Evolutionary conservation across 164 flowering plant species (phyloP), one percentile per base, ranked within the genome.

Genomic region (Magnolia officinalis): DNA sequence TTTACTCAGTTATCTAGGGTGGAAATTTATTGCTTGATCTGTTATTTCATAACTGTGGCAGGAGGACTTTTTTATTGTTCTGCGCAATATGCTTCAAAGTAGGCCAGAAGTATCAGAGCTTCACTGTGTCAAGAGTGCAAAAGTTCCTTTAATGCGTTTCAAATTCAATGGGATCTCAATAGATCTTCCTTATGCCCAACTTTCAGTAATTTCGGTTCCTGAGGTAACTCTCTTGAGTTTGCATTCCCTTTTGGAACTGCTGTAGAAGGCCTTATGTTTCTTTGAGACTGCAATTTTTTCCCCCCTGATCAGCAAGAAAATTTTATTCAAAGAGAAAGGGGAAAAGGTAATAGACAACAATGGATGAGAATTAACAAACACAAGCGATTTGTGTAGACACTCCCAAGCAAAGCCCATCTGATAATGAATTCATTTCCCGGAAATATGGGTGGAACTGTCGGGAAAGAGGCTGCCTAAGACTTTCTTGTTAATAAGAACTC

Each of bases 51-150:
- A 16, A 65, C 10, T 49, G 8, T 81, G 78, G 13, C 84, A 88
- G 91, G 88, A 86, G 74, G 93, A 88, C 61, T 90, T 90, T 76
- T 90, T 88, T 73, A 66, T 85, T 79, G 88, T 85, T 80, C 83
- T 90, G 74, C 81, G 74, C 69, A 82, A 85, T 79, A 86, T 88
- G 83, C 91, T 90, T 78, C 79, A 84, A 72, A 84, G 79, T 50
- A 80, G 82, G 70, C 77, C 70, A 6, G 91, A 87, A 74, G 82
- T 88, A 16, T 80, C 87, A 61, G 90, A 88, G 16, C 75, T 90
- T 23, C 81, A 78, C 63, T 88, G 93, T 77, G 85, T 90, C 45
- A 90, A 86, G 82, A 86, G 80, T 81, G 91, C 91, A 63, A 88
- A 85, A 75, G 88, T 88, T 75, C 91, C 91, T 76, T 50, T 88